Base-by-base conservation (phyloP, 2,329 filamentous ascomycete genomes). In the Alternaria brassicicola region DNA sequence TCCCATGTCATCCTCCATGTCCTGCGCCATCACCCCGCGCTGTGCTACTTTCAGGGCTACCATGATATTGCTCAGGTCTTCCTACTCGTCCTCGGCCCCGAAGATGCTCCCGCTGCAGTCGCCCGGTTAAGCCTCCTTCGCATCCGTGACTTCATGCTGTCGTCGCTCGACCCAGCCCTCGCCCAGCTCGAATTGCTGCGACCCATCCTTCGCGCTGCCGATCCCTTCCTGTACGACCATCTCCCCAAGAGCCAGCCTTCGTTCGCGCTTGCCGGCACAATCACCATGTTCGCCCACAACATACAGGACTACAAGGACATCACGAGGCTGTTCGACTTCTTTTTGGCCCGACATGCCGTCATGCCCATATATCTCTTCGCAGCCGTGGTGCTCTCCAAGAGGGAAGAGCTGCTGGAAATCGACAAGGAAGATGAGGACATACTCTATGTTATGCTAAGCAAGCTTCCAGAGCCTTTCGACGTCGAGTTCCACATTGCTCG, bases 21-120 rank as follows among this genome's bases (percentile, higher is more conserved):
- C 13, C 85, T 99, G 43, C 89, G 96, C 52, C 86, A 86, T 31
- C 85, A 96, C 70, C 92, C 93, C 15, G 88, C 89, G 75, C 86
- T 99, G 33, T 92, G 88, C 81, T 99, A 99, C 80, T 99, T 99
- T 78, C 95, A 99, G 80, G 95, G 95, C 75, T 99, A 96, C 76
- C 95, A 99, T 78, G 95, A 99, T 80, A 98, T 99, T 71, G 95
- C 92, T 68, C 96, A 99, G 79, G 95, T 99, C 23, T 85, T 99
- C 59, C 85, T 98, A 38, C 85, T 99, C 13, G 93, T 97, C 10
- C 83, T 99, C 4, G 89, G 89, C 0, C 80, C 86, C 9, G 72
- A 82, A 21, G 75, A 82, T 52, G 88, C 91, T 15, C 82, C 84
- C 17, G 77, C 82, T 6, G 87, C 89, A 15, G 86, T 96, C 30